Evolutionary conservation across 1,284 basidiomycete genomes (phyloP), one percentile per base, ranked within the genome.

Genomic region (Melampsora larici-populina): DNA sequence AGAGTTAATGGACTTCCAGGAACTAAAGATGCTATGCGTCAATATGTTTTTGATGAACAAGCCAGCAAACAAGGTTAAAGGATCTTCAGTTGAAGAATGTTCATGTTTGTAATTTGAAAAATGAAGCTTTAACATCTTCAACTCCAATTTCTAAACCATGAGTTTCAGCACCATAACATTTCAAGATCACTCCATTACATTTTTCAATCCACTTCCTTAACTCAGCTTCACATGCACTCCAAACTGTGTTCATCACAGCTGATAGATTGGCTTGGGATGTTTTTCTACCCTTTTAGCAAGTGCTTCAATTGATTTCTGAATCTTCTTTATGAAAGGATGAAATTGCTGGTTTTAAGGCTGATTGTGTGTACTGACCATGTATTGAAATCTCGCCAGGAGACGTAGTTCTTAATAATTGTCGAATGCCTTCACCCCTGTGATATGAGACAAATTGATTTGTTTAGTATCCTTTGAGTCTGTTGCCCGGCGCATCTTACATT

Each of bases 241-340:
- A 96, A 1, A 95, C 93, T 2, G 89, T 90, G 55, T 89, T 88
- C 85, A 94, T 86, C 69, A 93, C 90, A 79, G 90, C 90, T 9
- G 89, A 88, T 0, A 88, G 88, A 33, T 79, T 80, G 1, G 72
- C 75, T 81, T 82, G 83, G 97, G 98, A 83, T 98, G 96, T 84
- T 99, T 99, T 84, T 94, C 93, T 33, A 99, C 93, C 8, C 96
- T 89, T 82, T 93, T 93, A 82, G 90, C 91, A 62, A 99, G 87
- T 11, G 89, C 88, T 79, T 98, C 96, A 66, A 97, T 86, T 26
- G 86, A 84, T 81, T 88, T 97, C 49, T 92, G 97, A 86, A 83
- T 99, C 96, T 84, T 97, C 98, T 43, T 88, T 86, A 74, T 89
- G 90, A 82, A 90, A 91, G 81, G 97, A 94, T 82, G 93, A 94